A percentile compares a stretch with the other conserved stretches of the same genome.
Evolutionary conservation across 306 rosid genomes (phyloP).

Genomic region (Vachellia pachyceras): DNA sequence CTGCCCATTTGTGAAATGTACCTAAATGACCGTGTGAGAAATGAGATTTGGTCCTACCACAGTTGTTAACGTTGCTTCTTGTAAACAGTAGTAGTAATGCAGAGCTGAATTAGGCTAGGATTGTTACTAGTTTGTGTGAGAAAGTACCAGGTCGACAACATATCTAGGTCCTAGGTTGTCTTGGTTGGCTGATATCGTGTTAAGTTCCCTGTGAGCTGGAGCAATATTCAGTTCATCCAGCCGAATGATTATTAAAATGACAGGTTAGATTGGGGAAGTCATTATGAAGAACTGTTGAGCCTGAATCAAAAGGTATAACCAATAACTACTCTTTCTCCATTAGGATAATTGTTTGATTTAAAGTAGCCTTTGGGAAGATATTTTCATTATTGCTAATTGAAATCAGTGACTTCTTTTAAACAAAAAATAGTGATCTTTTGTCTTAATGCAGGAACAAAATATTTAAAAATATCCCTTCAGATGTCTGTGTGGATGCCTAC

Average conservation of each 20-base stretch:
- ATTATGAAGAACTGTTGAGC: background rate
- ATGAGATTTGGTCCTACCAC: background rate
- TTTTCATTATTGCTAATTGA: background rate
- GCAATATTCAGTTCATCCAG: background rate
- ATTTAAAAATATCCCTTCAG: background rate
- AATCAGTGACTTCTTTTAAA: background rate
- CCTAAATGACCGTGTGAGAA: background rate
- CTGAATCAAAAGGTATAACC: background rate
- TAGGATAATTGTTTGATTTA: background rate
- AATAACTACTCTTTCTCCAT: background rate
- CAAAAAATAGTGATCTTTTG: background rate
- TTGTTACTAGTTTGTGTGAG: background rate
- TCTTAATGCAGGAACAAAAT: background rate
- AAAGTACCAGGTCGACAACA: background rate
- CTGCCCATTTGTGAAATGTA: background rate
- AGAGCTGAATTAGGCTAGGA: background rate
- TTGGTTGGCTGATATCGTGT: constrained; percentile 1
- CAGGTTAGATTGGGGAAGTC: background rate
- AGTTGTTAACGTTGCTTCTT: background rate
- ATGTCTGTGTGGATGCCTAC: background rate
- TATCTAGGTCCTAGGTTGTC: constrained; percentile 3
- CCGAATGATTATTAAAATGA: background rate
- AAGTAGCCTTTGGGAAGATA: background rate
- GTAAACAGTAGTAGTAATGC: background rate
- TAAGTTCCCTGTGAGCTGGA: constrained; percentile 3